Evolutionary conservation across 140 eudicot genomes (phyloP).

Genomic region (Stevia rebaudiana): DNA sequence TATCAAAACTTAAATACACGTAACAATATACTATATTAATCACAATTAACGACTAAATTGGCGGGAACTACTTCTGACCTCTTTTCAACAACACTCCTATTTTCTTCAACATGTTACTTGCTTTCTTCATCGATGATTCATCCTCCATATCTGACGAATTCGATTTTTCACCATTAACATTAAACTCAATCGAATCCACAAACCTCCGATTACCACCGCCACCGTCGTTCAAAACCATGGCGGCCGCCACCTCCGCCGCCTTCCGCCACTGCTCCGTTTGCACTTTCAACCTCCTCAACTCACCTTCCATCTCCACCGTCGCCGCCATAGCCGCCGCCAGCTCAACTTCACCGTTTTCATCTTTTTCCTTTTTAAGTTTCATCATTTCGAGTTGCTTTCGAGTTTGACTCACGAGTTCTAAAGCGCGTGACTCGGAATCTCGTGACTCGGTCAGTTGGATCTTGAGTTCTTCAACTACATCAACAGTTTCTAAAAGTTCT

Average conservation of each 20-base stretch:
- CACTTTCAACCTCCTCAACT: conserved; percentile 67
- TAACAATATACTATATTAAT: too few relatives aligned
- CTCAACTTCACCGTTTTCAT: conserved; percentile 29
- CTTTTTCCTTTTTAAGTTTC: not conserved
- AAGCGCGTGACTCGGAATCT: conserved; percentile 54
- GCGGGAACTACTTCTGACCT: conserved; percentile 45
- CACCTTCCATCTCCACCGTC: conserved; percentile 63
- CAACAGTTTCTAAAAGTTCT: conserved; percentile 45
- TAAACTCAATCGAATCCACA: conserved; percentile 40
- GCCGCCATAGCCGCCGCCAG: conserved; percentile 57
- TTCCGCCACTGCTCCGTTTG: conserved; percentile 89
- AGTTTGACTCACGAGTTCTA: not conserved
- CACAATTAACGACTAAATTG: not conserved
- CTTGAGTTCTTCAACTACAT: conserved; percentile 45
- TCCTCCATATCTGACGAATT: conserved; percentile 19
- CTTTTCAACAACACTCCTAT: conserved; percentile 72
- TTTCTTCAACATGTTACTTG: conserved; percentile 72
- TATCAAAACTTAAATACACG: not conserved
- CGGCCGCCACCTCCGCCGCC: conserved; percentile 80
- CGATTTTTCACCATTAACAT: conserved; percentile 46
- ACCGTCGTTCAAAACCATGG: conserved; percentile 53
- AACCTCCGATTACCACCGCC: not conserved
- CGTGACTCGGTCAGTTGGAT: conserved; percentile 43
- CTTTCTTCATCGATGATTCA: conserved; percentile 44
- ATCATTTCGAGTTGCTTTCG: too few relatives aligned